Conservation (phyloP, 805 yeast species). For the Metschnikowia bowlesiae region DNA sequence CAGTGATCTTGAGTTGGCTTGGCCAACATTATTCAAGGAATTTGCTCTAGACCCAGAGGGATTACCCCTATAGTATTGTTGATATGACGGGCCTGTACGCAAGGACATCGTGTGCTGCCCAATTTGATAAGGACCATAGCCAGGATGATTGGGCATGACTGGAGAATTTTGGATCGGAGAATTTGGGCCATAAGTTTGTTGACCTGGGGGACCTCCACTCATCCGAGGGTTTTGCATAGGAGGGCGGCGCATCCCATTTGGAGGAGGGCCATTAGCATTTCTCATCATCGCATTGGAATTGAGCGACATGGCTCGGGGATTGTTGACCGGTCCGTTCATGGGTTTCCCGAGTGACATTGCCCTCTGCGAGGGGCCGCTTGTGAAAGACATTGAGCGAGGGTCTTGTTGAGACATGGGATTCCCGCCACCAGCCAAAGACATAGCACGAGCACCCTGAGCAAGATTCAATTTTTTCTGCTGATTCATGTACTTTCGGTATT, state of each 20-base stretch:
- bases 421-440: constrained; percentile 35
- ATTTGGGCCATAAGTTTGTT: neutral
- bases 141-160: neutral
- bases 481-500: constrained; percentile 67
- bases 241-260: constrained; percentile 2
- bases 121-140: neutral
- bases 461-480: constrained; percentile 59
- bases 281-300: constrained; percentile 18
- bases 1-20: neutral
- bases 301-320: constrained; percentile 42
- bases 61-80: constrained; percentile 4
- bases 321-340: constrained; percentile 23
- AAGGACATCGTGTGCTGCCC: constrained; percentile 12
- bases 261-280: neutral
- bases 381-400: constrained; percentile 32
- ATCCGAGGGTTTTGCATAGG: constrained; percentile 1
- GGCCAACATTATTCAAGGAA: constrained; percentile 10
- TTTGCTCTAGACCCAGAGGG: constrained; percentile 11
- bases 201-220: neutral
- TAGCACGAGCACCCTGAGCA: constrained; percentile 44
- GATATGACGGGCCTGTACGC: constrained; percentile 7
- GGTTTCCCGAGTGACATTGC: constrained; percentile 20
- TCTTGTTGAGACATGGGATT: constrained; percentile 25
- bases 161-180: neutral
- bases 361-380: constrained; percentile 18